Evolutionary conservation across 2,329 filamentous ascomycete genomes (phyloP), one percentile per base, ranked within the genome.

Genomic region (Talaromyces sp.): DNA sequence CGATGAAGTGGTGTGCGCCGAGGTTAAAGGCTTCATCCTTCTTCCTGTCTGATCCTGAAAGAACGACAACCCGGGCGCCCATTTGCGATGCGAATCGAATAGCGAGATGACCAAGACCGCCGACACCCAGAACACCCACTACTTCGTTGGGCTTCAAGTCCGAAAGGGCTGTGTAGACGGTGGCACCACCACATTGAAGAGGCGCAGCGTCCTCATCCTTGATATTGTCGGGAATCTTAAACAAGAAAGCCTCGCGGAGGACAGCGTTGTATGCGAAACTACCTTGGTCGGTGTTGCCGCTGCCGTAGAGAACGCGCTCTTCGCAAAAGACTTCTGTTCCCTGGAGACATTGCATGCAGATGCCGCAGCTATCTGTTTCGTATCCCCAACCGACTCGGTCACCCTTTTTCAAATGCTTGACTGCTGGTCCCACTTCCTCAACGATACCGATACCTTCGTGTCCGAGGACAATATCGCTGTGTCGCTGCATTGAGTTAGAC

Each of bases 41-140:
- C 76, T 87, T 87, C 63, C 75, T 75, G 1, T 73, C 74, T 1
- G 76, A 81, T 2, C 85, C 79, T 4, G 83, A 86, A 65, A 87
- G 86, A 2, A 80, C 85, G 10, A 85, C 80, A 3, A 87, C 81
- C 56, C 91, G 87, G 24, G 87, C 88, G 13, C 87, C 89, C 1
- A 94, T 79, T 1, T 90, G 90, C 69, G 84, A 87, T 0, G 90
- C 88, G 75, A 86, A 92, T 66, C 91, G 81, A 16, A 94, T 74
- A 0, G 86, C 91, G 68, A 93, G 87, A 73, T 94, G 90, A n/a
- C 90, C 0, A 73, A 92, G 80, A 0, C 90, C 90, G 27, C 90
- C 90, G 7, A 92, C 79, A 3, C 90, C 89, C n/a, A 91, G 81
- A 58, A 93, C 85, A 0, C 85, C 90, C 0, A 93, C 89, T 7